phyloP scores from a whole-genome alignment of 257 asterid species.

The Solanum sitiens region DNA sequence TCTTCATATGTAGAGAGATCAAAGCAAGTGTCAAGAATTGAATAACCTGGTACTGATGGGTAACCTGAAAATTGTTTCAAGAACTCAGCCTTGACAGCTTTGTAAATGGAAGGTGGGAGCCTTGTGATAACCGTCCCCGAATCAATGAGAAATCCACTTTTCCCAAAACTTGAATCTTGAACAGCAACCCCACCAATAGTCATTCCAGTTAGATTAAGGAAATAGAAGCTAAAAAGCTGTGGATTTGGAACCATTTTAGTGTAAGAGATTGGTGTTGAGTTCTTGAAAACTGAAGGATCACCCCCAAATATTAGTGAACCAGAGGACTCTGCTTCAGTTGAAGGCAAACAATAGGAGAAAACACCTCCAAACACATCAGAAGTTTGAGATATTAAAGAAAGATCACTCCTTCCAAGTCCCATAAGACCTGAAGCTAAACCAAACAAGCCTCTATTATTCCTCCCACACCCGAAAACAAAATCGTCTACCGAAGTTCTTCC shows the following conservation, averaged over 20 bases:
- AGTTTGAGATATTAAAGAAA: conserved; percentile 65
- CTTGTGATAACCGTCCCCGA: conserved; percentile 83
- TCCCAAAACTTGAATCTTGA: conserved; percentile 29
- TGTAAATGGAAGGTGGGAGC: conserved; percentile 66
- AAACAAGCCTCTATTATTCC: conserved; percentile 64
- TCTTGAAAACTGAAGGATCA: conserved; percentile 38
- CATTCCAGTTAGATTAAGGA: conserved; percentile 58
- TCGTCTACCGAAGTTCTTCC: conserved; percentile 28
- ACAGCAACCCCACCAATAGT: conserved; percentile 49
- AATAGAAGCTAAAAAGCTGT: conserved; percentile 46
- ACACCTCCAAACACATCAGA: conserved; percentile 43
- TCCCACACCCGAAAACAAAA: conserved; percentile 76
- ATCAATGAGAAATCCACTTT: conserved; percentile 46
- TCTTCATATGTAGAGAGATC: conserved; percentile 56
- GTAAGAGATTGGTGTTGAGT: conserved; percentile 50
- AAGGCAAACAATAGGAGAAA: conserved; percentile 82
- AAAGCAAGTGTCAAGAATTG: conserved; percentile 75
- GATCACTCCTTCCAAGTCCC: conserved; percentile 76
- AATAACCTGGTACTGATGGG: conserved; percentile 56
- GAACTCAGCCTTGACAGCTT: conserved; percentile 48
- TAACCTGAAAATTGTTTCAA: conserved; percentile 71
- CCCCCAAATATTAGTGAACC: conserved; percentile 59
- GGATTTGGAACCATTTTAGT: conserved; percentile 48
- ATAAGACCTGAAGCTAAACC: conserved; percentile 78
- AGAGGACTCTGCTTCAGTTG: conserved; percentile 32